Evolutionary conservation across 192 early-diverging fungal genomes (phyloP).

Genomic region (Coemansia reversa): DNA sequence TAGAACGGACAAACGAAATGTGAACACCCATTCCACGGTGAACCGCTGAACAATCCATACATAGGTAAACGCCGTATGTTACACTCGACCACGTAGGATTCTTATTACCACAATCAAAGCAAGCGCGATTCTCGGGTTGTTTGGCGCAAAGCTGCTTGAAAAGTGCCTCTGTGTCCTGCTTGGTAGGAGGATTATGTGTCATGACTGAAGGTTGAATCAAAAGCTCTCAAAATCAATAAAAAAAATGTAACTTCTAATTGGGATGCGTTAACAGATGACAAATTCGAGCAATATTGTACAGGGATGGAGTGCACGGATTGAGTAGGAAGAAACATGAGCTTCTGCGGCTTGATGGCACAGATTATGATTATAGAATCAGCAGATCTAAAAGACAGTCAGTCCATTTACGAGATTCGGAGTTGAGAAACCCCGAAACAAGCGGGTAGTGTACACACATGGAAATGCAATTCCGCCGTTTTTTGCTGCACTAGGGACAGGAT

Average conservation of each 20-base stretch:
- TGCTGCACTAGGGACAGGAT: too few relatives aligned
- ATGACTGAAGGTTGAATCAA: slow-evolving; percentile 11
- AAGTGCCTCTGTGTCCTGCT: slow-evolving; percentile 38
- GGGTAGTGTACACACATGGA: too few relatives aligned
- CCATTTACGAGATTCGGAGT: background rate
- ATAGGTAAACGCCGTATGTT: slow-evolving; percentile 92
- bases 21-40: slow-evolving; percentile 98
- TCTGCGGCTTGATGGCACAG: background rate
- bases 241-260: background rate
- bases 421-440: background rate
- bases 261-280: background rate
- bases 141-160: slow-evolving; percentile 48
- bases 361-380: background rate
- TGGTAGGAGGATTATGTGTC: slow-evolving; percentile 35
- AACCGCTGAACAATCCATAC: slow-evolving; percentile 92
- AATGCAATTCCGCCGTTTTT: too few relatives aligned
- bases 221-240: background rate
- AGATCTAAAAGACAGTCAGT: background rate
- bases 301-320: background rate
- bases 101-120: slow-evolving; percentile 95
- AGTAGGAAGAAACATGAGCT: background rate
- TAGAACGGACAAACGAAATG: slow-evolving; percentile 95
- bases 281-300: background rate
- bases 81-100: slow-evolving; percentile 95
- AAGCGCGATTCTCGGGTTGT: slow-evolving; percentile 62